These are phyloP conservation scores for Ganoderma boninense DNA, from an alignment of 1,284 basidiomycete genomes.

Conservation along the genomic window DNA sequence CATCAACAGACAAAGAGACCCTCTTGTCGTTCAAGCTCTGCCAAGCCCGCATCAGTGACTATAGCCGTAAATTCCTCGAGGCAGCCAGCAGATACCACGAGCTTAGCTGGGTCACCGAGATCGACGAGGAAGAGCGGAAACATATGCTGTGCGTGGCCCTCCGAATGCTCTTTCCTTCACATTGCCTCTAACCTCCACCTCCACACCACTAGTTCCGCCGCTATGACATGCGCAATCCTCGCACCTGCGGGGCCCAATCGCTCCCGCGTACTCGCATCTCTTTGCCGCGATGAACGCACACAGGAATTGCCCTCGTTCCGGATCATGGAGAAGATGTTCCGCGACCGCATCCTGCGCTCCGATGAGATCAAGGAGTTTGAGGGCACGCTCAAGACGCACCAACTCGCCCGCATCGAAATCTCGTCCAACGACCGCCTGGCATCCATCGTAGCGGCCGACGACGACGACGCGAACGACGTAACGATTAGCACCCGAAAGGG, in stretches of 20 bases:
- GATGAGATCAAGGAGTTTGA: constrained; percentile 93
- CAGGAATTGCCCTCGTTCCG: constrained; percentile 82
- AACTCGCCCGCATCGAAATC: constrained; percentile 89
- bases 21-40: constrained; percentile 87
- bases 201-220: constrained; percentile 70
- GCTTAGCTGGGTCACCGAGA: constrained; percentile 85
- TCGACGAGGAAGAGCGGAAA: constrained; percentile 90
- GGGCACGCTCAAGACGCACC: constrained; percentile 87
- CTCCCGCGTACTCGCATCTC: constrained; percentile 88
- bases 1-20: constrained; percentile 78
- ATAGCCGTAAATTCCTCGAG: constrained; percentile 90
- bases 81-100: constrained; percentile 97
- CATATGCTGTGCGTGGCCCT: constrained; percentile 77
- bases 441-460: constrained; percentile 65
- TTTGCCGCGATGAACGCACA: constrained; percentile 94
- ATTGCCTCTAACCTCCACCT: not conserved
- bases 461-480: constrained; percentile 50
- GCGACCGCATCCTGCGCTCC: constrained; percentile 93
- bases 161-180: not conserved
- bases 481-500: constrained; percentile 79
- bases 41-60: constrained; percentile 94
- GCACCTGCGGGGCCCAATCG: constrained; percentile 97
- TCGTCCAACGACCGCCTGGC: constrained; percentile 82
- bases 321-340: constrained; percentile 96
- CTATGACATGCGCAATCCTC: constrained; percentile 96